Evolutionary conservation across 1,139 yeast genomes (phyloP).

Genomic region (Arxiozyma heterogenica): DNA sequence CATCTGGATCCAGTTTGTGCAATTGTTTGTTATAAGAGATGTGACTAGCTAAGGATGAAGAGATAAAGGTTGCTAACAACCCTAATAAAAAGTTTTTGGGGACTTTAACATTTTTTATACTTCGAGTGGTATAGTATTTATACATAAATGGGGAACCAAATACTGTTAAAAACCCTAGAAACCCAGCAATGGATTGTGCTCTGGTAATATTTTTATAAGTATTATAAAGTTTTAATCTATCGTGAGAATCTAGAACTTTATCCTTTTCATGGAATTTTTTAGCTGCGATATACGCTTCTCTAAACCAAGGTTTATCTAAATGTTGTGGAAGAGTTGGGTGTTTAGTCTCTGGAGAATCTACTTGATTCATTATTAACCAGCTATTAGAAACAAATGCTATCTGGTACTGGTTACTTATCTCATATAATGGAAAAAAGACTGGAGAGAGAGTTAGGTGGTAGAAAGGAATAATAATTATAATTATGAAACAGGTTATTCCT

Average conservation of each 20-base stretch:
- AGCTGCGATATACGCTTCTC: constrained; percentile 27
- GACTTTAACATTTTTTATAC: constrained; percentile 31
- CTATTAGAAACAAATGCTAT: no score
- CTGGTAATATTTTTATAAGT: constrained; percentile 21
- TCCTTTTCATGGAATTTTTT: constrained; percentile 26
- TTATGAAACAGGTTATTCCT: no score
- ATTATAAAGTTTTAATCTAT: constrained; percentile 22
- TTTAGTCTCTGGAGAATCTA: background rate
- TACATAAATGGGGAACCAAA: constrained; percentile 29
- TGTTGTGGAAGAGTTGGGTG: constrained; percentile 1
- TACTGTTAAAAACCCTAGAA: constrained; percentile 30
- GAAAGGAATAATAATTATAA: no score
- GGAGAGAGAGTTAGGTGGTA: background rate
- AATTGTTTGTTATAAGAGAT: constrained; percentile 25
- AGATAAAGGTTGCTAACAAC: constrained; percentile 27
- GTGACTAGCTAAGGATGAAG: constrained; percentile 28
- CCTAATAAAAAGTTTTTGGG: constrained; percentile 31
- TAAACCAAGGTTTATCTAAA: constrained; percentile 24
- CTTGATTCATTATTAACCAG: background rate
- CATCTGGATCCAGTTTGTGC: constrained; percentile 20
- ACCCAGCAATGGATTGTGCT: constrained; percentile 28
- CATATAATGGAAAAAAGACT: background rate
- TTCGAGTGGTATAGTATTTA: constrained; percentile 26
- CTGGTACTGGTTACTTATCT: no score
- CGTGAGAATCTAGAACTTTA: constrained; percentile 21